A percentile compares a stretch with the other conserved stretches of the same genome.
Evolutionary conservation across 768 basidiomycete species (phyloP).

Genomic region (Cyclocybe cylindracea): DNA sequence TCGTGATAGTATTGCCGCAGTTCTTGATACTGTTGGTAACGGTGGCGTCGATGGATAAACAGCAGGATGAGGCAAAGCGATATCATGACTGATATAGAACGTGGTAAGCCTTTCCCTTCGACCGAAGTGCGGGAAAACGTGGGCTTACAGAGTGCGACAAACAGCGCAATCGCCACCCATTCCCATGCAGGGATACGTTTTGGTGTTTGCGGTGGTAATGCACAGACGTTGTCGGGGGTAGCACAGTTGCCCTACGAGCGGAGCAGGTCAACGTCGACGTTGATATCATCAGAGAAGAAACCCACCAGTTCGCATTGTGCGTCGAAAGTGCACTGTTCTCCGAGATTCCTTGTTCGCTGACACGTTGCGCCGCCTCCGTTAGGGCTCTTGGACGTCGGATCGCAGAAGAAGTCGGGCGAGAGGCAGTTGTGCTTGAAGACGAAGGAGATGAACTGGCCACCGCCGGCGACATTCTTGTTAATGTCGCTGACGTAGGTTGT

Average conservation of each 20-base stretch:
- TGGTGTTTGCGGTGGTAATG: constrained; percentile 26
- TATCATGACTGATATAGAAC: constrained; percentile 33
- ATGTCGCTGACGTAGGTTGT: constrained; percentile 37
- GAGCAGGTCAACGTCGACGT: background rate
- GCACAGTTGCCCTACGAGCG: constrained; percentile 8
- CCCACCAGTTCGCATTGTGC: constrained; percentile 52
- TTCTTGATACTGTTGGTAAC: constrained; percentile 36
- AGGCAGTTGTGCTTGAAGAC: constrained; percentile 63
- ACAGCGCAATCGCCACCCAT: constrained; percentile 35
- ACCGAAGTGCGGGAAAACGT: background rate
- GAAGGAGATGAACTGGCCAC: constrained; percentile 43
- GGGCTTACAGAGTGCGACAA: constrained; percentile 39
- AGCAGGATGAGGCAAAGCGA: constrained; percentile 37
- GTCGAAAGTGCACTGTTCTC: constrained; percentile 47
- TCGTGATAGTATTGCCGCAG: constrained; percentile 51
- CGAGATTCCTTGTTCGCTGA: constrained; percentile 41
- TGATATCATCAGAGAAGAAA: background rate
- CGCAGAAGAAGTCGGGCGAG: constrained; percentile 55
- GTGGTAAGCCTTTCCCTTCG: background rate
- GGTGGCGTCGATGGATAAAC: constrained; percentile 42
- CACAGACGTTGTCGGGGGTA: constrained; percentile 5
- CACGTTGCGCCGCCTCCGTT: constrained; percentile 35
- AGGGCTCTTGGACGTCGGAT: constrained; percentile 25
- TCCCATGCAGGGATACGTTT: constrained; percentile 44
- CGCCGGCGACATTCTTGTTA: constrained; percentile 38